phyloP scores from a whole-genome alignment of 345 rosid species.

The Syzygium oleosum region DNA sequence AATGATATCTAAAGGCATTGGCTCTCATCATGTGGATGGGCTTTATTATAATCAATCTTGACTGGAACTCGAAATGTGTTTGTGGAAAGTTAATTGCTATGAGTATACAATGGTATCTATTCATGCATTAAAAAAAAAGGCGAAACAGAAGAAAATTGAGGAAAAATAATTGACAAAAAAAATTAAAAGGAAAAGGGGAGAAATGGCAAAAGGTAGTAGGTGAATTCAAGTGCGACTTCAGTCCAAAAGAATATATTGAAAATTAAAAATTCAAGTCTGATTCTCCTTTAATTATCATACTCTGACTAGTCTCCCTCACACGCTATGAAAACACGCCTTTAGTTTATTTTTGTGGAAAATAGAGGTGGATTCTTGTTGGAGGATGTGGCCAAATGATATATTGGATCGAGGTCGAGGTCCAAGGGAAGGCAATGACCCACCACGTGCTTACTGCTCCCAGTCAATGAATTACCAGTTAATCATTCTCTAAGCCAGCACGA shows the following conservation, averaged over 20 bases:
- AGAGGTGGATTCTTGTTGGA: not conserved
- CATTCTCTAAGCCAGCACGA: not conserved
- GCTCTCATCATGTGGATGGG: not conserved
- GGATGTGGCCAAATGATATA: not conserved
- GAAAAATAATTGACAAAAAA: not conserved
- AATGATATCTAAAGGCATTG: not conserved
- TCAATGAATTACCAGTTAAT: not conserved
- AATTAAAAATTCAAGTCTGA: not conserved
- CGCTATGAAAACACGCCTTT: not conserved
- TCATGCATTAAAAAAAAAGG: not conserved
- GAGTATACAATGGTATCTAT: no score
- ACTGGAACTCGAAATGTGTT: not conserved
- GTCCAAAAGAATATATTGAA: not conserved
- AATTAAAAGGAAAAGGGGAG: not conserved
- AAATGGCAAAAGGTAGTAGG: not conserved
- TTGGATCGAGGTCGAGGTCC: not conserved
- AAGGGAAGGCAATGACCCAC: not conserved
- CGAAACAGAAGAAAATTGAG: not conserved
- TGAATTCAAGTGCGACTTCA: not conserved
- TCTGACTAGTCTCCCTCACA: not conserved
- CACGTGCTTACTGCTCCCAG: not conserved
- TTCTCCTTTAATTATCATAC: not conserved
- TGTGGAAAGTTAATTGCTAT: not conserved
- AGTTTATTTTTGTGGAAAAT: not conserved
- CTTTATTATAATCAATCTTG: not conserved